These are phyloP conservation scores for Zelopaecilomyces penicillatus DNA, from an alignment of 2,329 filamentous ascomycete species.

Conservation along the genomic window DNA sequence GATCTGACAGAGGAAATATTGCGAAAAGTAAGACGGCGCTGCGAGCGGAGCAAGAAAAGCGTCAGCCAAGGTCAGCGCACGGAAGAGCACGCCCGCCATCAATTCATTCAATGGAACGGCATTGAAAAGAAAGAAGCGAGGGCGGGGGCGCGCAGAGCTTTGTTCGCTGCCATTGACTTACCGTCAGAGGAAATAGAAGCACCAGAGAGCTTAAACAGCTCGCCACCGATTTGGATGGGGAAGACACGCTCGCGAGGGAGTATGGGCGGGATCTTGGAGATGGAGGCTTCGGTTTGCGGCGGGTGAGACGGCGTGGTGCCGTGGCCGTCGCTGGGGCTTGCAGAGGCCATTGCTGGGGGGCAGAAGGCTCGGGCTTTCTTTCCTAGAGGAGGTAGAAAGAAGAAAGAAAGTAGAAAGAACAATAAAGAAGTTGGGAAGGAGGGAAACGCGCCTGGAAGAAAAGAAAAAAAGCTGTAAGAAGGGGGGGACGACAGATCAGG, in stretches of 20 bases:
- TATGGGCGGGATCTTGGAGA: constrained; percentile 45
- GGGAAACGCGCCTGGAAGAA: background rate
- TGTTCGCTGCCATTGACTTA: constrained; percentile 28
- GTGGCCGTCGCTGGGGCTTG: constrained; percentile 18
- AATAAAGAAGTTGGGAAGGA: background rate
- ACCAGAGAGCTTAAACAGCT: constrained; percentile 65
- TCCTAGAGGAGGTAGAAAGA: too few relatives aligned
- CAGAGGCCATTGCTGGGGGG: constrained; percentile 16
- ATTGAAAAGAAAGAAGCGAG: background rate
- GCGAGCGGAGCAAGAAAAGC: background rate
- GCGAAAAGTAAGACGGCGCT: constrained; percentile 95
- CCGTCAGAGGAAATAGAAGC: constrained; percentile 67
- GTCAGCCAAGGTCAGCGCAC: constrained; percentile 7
- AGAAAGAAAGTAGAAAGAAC: background rate
- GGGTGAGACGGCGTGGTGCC: constrained; percentile 15
- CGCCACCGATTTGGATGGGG: constrained; percentile 64
- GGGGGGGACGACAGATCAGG: background rate
- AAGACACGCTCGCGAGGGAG: constrained; percentile 66
- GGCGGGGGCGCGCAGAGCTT: background rate
- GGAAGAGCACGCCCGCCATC: background rate
- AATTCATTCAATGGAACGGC: too few relatives aligned
- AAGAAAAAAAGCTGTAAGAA: background rate
- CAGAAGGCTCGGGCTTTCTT: too few relatives aligned
- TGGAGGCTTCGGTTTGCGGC: constrained; percentile 21
- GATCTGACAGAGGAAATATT: constrained; percentile 83